Conservation (phyloP, 345 rosid genomes). For the Gossypium arboreum region DNA sequence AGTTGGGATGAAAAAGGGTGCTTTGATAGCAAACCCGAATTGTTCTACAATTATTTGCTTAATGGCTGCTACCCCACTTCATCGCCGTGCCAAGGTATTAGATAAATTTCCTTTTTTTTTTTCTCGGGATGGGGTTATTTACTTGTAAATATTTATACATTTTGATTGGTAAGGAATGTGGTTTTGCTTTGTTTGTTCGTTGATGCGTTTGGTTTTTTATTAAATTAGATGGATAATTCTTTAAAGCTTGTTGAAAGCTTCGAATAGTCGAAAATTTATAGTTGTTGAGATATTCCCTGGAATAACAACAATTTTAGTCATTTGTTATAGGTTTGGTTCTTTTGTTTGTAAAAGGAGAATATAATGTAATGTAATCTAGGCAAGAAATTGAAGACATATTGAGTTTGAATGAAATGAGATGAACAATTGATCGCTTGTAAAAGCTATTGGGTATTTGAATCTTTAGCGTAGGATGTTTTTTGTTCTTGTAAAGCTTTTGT, state of each 20-base stretch:
- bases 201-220: neutral
- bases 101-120: neutral
- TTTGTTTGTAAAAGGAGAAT: neutral
- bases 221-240: neutral
- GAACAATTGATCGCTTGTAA: neutral
- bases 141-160: neutral
- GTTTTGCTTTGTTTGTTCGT: neutral
- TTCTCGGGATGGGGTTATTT: neutral
- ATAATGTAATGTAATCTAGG: neutral
- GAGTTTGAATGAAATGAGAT: constrained; percentile 3
- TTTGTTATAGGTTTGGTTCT: neutral
- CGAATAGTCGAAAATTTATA: neutral
- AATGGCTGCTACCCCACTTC: constrained; percentile 98
- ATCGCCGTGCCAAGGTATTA: constrained; percentile 72
- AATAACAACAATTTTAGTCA: neutral
- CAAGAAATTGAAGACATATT: neutral
- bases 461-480: neutral
- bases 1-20: constrained; percentile 66
- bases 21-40: constrained; percentile 91
- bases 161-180: neutral
- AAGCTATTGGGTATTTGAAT: neutral
- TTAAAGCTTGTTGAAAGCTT: neutral
- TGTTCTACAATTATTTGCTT: constrained; percentile 96
- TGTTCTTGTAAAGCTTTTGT: neutral
- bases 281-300: neutral